Evolutionary conservation across 495 filamentous ascomycete species (phyloP), one percentile per base, ranked within the genome.

Genomic region (Umbilicaria muhlenbergii): DNA sequence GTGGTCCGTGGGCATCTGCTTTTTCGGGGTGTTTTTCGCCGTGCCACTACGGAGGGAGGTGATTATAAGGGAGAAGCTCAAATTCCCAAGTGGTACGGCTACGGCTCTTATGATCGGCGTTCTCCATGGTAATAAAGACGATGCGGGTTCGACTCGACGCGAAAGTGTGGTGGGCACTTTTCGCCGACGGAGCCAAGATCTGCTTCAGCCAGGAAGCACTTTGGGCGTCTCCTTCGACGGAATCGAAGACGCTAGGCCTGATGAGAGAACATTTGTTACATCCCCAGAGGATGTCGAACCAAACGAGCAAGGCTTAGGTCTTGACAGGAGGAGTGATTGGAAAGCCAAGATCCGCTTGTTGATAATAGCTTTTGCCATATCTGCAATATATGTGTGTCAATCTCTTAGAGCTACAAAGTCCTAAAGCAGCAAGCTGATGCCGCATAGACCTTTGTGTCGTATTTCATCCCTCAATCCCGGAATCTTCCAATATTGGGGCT

Each of bases 21-120:
- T 94, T 48, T 99, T 96, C 54, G 91, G 91, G 0, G 91, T 95
- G 0, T 82, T 96, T 3, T 94, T 98, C 65, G 91, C 87, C 0
- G 91, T 96, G 0, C 91, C 91, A 1, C 54, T 82, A 42, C 63
- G 88, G 42, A 81, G 76, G 47, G 84, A 96, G 64, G 88, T 96
- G 15, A 86, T 99, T 39, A 82, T 96, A 18, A 61, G 80, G 48
- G 91, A 99, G 65, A 82, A 86, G 57, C 59, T 99, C 41, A 87
- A 81, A 49, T 99, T 99, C 55, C 91, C 91, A 0, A 88, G 80
- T 50, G 91, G 91, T 3, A 95, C 92, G 16, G 92, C 91, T 42
- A 96, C 91, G 12, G 91, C 91, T 0, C 69, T 96, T 40, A 81
- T 96, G 71, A 93, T 96, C 47, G 69, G 76, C 13, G 86, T 95